Base-by-base conservation (phyloP, 352 stramenopile species). In the Globisporangium nunn region DNA sequence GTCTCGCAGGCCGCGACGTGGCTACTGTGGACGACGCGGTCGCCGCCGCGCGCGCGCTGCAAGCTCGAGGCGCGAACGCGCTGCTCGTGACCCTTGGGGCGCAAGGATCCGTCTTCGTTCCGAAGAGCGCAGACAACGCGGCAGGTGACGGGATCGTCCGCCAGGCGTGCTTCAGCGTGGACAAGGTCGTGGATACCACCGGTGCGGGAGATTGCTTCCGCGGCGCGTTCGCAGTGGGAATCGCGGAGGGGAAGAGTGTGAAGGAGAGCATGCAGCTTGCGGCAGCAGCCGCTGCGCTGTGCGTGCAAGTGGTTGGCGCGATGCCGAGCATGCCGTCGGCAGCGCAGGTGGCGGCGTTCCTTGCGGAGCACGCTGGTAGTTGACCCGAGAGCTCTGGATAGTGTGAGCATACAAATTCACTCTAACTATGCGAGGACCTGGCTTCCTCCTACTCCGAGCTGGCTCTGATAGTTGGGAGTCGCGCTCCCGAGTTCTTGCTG, bases 141-240 rank as follows among this genome's bases (percentile, higher is more conserved):
- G 12, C 4, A 33, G 48, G 28, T 29, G 62, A 72, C 4, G 67
- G n/a, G 59, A 28, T 82, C 4, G 54, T 85, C 15, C 67, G 63
- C 46, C 80, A 92, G 61, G 64, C 66, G 10, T 75, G 66, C 52
- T 78, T 91, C 47, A 50, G 59, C 46, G 78, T 81, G 11, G 64
- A 84, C 28, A 74, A 75, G 11, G 81, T 93, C 17, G 73, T 89
- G 2, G 84, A 93, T 59, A 92, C 81, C 0, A 93, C 84, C 2
- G 84, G 84, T 6, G 84, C 84, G 1, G 84, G 84, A 12, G 84
- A 93, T 43, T 92, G 81, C 66, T 93, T 84, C 58, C 80, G 81
- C 10, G 80, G 70, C 0, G 76, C 76, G 0, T 92, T 92, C 49
- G 84, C 82, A 6, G 81, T 87, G 11, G 66, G 70, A 3, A 61